Conservation (phyloP, 164 flowering plant species). For the Buxus sempervirens region DNA sequence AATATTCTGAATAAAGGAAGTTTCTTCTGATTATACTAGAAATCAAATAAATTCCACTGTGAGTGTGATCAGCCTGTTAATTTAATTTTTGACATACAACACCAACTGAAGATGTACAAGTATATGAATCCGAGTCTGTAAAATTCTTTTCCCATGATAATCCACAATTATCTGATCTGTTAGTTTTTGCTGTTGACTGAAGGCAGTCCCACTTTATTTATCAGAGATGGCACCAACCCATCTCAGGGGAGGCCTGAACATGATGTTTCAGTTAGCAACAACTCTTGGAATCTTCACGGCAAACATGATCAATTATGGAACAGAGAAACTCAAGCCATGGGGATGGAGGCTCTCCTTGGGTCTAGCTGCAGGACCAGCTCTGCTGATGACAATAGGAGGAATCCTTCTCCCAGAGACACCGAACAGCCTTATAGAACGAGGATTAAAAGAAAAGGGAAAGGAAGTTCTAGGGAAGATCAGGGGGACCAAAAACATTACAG, state of each 20-base stretch:
- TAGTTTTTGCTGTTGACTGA: constrained; percentile 5
- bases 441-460: constrained; percentile 47
- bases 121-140: background rate
- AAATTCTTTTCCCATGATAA: background rate
- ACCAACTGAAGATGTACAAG: too few relatives aligned
- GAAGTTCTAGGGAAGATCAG: constrained; percentile 58
- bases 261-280: constrained; percentile 95
- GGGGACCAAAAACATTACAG: constrained; percentile 64
- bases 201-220: constrained; percentile 84
- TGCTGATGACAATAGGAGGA: constrained; percentile 82
- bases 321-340: constrained; percentile 67
- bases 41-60: background rate
- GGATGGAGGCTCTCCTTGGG: constrained; percentile 97
- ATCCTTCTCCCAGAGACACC: constrained; percentile 84
- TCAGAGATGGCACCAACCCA: constrained; percentile 97
- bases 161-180: background rate
- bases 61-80: too few relatives aligned
- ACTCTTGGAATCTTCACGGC: constrained; percentile 90
- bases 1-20: background rate
- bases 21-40: background rate
- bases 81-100: too few relatives aligned
- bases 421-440: constrained; percentile 79
- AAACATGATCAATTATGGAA: constrained; percentile 89
- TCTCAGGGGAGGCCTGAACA: constrained; percentile 83
- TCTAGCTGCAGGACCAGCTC: constrained; percentile 77